These are phyloP conservation scores for Sclerotinia glacialis DNA, from an alignment of 2,329 filamentous ascomycete genomes.

Conservation along the genomic window DNA sequence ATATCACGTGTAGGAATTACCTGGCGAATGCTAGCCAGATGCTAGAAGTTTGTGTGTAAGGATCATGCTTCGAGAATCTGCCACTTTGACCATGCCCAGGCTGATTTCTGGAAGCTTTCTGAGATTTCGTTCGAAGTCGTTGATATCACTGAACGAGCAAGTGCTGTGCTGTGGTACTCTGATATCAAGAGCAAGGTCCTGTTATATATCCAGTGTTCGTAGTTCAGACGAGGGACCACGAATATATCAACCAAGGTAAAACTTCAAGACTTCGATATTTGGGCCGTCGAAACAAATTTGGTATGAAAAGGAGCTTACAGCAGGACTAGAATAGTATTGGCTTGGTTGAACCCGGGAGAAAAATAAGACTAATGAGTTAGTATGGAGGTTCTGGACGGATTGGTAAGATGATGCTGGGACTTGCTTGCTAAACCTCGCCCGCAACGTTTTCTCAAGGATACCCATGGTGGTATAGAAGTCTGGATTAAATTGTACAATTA, in stretches of 20 bases:
- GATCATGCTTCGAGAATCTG: not conserved
- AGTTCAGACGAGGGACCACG: not conserved
- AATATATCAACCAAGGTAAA: not conserved
- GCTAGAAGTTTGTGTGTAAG: not conserved
- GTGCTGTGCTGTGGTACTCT: not conserved
- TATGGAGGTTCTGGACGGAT: not conserved
- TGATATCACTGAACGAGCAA: not conserved
- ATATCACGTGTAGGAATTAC: not conserved
- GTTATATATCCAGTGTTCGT: not conserved
- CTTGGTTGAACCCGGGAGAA: not conserved
- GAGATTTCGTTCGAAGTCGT: not conserved
- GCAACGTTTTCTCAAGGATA: too few species aligned
- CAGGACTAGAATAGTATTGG: not conserved
- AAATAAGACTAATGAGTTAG: not conserved
- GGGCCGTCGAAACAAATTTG: not conserved
- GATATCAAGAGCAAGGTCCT: constrained; percentile 5
- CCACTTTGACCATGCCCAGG: constrained; percentile 1
- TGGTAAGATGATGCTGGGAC: not conserved
- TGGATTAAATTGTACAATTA: too few species aligned
- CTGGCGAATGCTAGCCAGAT: not conserved
- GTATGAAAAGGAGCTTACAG: not conserved
- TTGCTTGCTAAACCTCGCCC: not conserved
- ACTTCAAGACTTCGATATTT: not conserved
- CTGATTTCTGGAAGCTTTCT: constrained; percentile 8
- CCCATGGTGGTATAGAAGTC: too few species aligned